Base-by-base conservation (phyloP, 106 monocot species). In the Agapanthus africanus region DNA sequence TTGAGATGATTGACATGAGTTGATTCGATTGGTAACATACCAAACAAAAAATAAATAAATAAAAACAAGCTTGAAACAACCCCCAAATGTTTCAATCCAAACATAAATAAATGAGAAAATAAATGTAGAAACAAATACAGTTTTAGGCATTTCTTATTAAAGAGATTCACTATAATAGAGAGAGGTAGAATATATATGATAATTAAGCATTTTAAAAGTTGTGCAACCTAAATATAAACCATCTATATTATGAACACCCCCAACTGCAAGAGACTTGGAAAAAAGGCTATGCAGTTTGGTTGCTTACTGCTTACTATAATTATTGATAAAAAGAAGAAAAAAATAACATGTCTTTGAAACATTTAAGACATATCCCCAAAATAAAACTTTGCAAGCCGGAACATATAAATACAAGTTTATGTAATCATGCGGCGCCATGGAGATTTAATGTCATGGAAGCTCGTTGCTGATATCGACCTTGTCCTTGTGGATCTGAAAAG, bases 401-500 rank as follows among this genome's bases (percentile, higher is more conserved):
- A 56, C 56, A 56, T 25, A 25, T 56, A 22, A 9, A 25, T 9
- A 56, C 22, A 19, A 0, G n/a, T n/a, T n/a, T n/a, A n/a, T n/a
- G n/a, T n/a, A n/a, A n/a, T 56, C 19, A 22, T 56, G 56, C 56
- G 9, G 56, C 26, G 18, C 56, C 21, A 26, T 22, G 56, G 19
- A 22, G 23, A 22, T 56, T 22, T 56, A 56, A 41, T 51, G 35
- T 26, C 4, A 70, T 2, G 6, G 23, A 16, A 33, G 71, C 30
- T 61, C 32, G 16, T 54, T 70, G 76, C 81, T 84, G 23, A 82
- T 51, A 75, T 92, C 97, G 37, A 97, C 89, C 46, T 72, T 84
- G 61, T 82, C 89, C 79, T 89, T 97, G 30, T 82, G 85, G 31
- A 97, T 91, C 71, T 97, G 95, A 72, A 97, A 97, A 30, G 97